Percentiles rank a stretch among this genome's conserved stretches.
These are phyloP conservation scores for Zygosaccharomyces sapae DNA, from an alignment of 1,139 yeast species.

Conservation along the genomic window DNA sequence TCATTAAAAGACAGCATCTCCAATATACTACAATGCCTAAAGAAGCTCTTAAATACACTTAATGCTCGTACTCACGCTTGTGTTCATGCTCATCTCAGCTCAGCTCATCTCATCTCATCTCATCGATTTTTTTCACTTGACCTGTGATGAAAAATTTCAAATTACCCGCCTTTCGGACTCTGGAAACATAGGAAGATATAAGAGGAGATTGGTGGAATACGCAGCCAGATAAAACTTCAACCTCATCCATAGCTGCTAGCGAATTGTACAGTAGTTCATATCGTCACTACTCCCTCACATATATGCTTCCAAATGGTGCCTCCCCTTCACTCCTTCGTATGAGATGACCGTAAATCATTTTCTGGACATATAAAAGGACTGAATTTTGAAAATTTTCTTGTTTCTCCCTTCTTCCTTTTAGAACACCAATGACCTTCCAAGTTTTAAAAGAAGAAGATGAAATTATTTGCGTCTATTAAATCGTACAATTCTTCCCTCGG, in stretches of 20 bases:
- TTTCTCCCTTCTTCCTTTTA: slow-evolving; percentile 15
- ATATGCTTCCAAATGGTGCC: background rate
- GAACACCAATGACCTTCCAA: slow-evolving; percentile 37
- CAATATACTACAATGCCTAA: background rate
- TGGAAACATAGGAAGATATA: no score
- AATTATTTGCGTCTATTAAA: slow-evolving; percentile 32
- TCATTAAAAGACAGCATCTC: slow-evolving; percentile 26
- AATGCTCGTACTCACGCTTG: no score
- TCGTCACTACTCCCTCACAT: no score
- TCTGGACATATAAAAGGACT: background rate
- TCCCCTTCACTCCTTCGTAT: background rate
- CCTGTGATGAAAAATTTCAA: slow-evolving; percentile 15
- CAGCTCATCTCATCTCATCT: slow-evolving; percentile 23
- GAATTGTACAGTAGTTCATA: no score
- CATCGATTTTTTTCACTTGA: slow-evolving; percentile 2
- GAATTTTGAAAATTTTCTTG: no score
- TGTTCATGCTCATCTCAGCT: slow-evolving; percentile 15
- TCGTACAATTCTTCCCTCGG: slow-evolving; percentile 37
- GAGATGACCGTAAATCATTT: background rate
- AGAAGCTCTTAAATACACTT: background rate
- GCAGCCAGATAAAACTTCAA: no score
- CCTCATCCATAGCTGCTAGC: no score
- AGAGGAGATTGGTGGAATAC: no score
- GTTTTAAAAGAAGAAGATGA: slow-evolving; percentile 38
- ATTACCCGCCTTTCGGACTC: slow-evolving; percentile 11